Evolutionary conservation across 306 rosid species (phyloP).

Genomic region (Vicia faba): DNA sequence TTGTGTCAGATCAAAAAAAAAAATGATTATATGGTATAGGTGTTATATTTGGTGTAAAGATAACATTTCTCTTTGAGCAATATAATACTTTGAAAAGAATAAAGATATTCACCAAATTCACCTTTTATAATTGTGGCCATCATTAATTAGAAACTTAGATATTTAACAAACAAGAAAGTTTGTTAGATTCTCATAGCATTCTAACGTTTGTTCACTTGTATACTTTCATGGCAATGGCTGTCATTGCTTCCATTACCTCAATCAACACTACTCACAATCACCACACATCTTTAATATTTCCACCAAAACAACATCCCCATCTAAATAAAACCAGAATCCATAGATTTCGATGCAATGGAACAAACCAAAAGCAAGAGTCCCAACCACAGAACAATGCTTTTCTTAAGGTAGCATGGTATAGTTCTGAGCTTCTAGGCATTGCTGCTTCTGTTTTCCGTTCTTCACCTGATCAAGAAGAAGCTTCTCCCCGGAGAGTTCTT

Average conservation of each 20-base stretch:
- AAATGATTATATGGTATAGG: too few species aligned
- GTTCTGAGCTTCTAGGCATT: slow-evolving; percentile 87
- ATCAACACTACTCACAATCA: slow-evolving; percentile 33
- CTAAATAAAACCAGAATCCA: slow-evolving; percentile 4
- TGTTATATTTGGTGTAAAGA: too few species aligned
- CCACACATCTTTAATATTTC: slow-evolving; percentile 28
- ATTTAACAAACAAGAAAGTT: slow-evolving; percentile 29
- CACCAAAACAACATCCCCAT: slow-evolving; percentile 34
- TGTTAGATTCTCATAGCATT: not conserved
- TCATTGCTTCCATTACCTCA: slow-evolving; percentile 46
- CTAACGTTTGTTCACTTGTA: not conserved
- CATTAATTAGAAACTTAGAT: slow-evolving; percentile 27
- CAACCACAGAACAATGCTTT: slow-evolving; percentile 57
- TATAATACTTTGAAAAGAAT: too few species aligned
- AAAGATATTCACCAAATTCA: too few species aligned
- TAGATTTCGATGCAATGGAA: slow-evolving; percentile 58
- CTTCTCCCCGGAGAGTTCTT: slow-evolving; percentile 50
- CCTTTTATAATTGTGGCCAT: too few species aligned
- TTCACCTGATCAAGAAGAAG: slow-evolving; percentile 42
- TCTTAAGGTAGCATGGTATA: slow-evolving; percentile 84
- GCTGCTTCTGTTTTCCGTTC: slow-evolving; percentile 79
- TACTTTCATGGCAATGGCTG: slow-evolving; percentile 47
- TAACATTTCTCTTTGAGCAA: too few species aligned
- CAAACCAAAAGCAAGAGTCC: slow-evolving; percentile 48
- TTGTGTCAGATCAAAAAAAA: too few species aligned